phyloP scores from a whole-genome alignment of 2,329 filamentous ascomycete species.

The Tolypocladium ovalisporum region DNA sequence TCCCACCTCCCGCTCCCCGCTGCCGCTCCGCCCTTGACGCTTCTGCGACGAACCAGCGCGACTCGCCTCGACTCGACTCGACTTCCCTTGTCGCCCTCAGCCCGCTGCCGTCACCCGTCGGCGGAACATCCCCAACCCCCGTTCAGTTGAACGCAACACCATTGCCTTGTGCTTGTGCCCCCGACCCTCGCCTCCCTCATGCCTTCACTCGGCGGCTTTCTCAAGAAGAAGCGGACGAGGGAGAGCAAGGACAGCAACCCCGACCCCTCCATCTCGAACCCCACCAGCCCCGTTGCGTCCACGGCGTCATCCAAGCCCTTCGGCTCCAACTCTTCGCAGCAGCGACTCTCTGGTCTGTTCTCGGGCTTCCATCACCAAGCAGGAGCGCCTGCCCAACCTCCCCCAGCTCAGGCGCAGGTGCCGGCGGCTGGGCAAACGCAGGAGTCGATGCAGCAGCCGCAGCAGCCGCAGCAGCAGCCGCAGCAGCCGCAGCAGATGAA shows the following conservation, averaged over 20 bases:
- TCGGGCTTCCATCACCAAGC: constrained; percentile 7
- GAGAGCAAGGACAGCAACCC: constrained; percentile 51
- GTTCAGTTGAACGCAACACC: constrained; percentile 1
- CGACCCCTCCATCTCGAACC: constrained; percentile 57
- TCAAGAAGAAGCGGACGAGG: constrained; percentile 98
- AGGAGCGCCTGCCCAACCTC: constrained; percentile 5
- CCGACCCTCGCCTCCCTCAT: constrained; percentile 35
- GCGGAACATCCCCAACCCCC: background rate
- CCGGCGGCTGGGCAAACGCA: constrained; percentile 12
- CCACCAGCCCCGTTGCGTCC: constrained; percentile 52
- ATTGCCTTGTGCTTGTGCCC: background rate
- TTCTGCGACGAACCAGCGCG: background rate
- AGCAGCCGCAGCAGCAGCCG: no score
- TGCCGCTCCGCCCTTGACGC: background rate
- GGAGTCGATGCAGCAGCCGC: constrained; percentile 7
- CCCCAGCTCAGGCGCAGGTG: constrained; percentile 8
- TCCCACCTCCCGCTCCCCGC: background rate
- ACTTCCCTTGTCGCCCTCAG: background rate
- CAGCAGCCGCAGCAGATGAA: no score
- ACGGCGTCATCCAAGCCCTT: constrained; percentile 39
- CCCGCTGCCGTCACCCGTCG: background rate
- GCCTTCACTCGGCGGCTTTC: constrained; percentile 89
- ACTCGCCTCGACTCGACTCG: background rate
- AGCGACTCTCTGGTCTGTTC: constrained; percentile 12
- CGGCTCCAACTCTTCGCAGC: constrained; percentile 22